phyloP scores from a whole-genome alignment of 768 basidiomycete genomes.

The Rhodotorula paludigena region DNA sequence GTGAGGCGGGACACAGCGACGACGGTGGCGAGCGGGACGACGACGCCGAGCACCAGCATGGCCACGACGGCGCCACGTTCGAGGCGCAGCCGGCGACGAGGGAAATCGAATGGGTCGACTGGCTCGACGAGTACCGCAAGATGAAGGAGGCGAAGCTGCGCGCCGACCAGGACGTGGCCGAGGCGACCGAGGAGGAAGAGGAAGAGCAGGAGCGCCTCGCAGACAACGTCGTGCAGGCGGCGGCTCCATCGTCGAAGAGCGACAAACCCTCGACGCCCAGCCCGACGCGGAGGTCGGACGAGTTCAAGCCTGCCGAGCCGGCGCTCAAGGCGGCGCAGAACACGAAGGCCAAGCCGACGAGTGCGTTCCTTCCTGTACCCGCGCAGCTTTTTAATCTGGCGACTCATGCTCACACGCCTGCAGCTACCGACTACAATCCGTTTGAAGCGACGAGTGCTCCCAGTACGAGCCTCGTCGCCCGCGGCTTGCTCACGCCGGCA shows the following conservation, averaged over 20 bases:
- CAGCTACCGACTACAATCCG: conserved; percentile 30
- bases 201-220: neutral
- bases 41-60: neutral
- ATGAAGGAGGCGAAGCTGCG: conserved; percentile 50
- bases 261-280: neutral
- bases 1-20: conserved; percentile 7
- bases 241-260: neutral
- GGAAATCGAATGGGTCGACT: conserved; percentile 52
- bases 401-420: neutral
- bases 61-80: neutral
- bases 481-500: conserved; percentile 29
- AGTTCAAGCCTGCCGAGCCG: conserved; percentile 17
- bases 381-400: neutral
- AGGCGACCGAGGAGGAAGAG: neutral
- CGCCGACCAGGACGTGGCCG: conserved; percentile 34
- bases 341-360: conserved; percentile 30
- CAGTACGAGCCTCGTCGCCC: neutral
- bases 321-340: conserved; percentile 26
- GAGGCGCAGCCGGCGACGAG: conserved; percentile 16
- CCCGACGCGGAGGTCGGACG: conserved; percentile 3
- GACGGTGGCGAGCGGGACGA: conserved; percentile 5
- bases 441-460: conserved; percentile 32
- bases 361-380: conserved; percentile 5
- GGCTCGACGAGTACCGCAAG: conserved; percentile 51
- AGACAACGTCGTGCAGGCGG: neutral